Evolutionary conservation across 176 grass and related monocot species (phyloP), one percentile per base, ranked within the genome.

Genomic region (Eremochloa ophiuroides): DNA sequence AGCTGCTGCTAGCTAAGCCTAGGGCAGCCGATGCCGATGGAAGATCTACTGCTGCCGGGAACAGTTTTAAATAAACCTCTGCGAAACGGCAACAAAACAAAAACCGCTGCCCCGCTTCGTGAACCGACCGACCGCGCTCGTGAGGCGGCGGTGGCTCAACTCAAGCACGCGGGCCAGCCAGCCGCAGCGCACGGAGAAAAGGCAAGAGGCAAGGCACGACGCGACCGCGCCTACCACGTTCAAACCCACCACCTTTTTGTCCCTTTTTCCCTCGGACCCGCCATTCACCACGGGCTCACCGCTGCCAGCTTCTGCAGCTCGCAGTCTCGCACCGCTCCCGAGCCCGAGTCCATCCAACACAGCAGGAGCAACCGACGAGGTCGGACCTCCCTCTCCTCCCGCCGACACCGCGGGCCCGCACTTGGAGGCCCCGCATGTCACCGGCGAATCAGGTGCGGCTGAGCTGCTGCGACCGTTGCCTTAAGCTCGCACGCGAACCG

Each of bases 391-490:
- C 22, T 23, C 25, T 17, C 22, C 51, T n/a, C n/a, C 12, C 60
- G 41, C 81, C 14, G 82, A 76, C 82, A 31, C 2, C 0, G 0
- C 12, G 82, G 82, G 17, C 46, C 67, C 33, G 59, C 75, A 5
- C 0, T 10, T 15, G 4, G 1, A 10, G 59, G 26, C 9, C 59
- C 84, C 76, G 5, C 60, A 15, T 29, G 76, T 44, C 85, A 82
- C 10, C 4, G n/a, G n/a, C n/a, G n/a, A n/a, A n/a, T n/a, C n/a
- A n/a, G n/a, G n/a, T n/a, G n/a, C n/a, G n/a, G n/a, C n/a, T n/a
- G n/a, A 27, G 44, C 62, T 74, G 66, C 68, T 16, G 39, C 80
- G 29, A 27, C 61, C 75, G 23, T 60, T 73, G 68, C 66, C 86
- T 78, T 22, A 69, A 69, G 38, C 62, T 38, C 33, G 12, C 71